Percentiles rank a stretch among this genome's conserved stretches.
Evolutionary conservation across 495 filamentous ascomycete species (phyloP).

Genomic region (Neurospora tetrasperma): DNA sequence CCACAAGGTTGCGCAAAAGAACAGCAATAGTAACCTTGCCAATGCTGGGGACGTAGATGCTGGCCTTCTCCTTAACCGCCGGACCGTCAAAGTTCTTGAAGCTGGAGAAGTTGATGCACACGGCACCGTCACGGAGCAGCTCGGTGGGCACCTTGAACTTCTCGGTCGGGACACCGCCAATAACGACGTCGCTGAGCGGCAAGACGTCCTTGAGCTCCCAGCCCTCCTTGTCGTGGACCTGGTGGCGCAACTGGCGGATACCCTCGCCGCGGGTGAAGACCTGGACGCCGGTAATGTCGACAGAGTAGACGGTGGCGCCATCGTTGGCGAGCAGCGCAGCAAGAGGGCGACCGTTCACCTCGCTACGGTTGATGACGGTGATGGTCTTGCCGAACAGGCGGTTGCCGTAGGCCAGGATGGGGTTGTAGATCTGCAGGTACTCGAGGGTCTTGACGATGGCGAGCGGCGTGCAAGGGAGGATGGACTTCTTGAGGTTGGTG

Average conservation of each 20-base stretch:
- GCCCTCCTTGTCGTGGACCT: conserved; percentile 68
- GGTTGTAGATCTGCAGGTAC: conserved; percentile 90
- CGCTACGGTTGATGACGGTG: conserved; percentile 87
- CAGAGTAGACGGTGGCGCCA: conserved; percentile 86
- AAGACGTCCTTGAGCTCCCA: conserved; percentile 69
- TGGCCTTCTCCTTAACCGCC: conserved; percentile 82
- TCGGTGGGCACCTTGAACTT: conserved; percentile 79
- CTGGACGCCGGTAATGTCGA: conserved; percentile 88
- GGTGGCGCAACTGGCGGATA: conserved; percentile 68
- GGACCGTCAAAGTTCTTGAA: conserved; percentile 83
- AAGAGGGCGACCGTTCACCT: conserved; percentile 88
- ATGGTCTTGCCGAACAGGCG: conserved; percentile 82
- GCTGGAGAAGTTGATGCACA: conserved; percentile 96
- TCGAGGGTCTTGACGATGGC: conserved; percentile 95
- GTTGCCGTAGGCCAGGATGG: conserved; percentile 89
- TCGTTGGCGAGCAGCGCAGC: conserved; percentile 96
- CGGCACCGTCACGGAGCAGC: conserved; percentile 73
- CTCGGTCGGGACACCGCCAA: conserved; percentile 82
- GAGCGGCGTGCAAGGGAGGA: conserved; percentile 90
- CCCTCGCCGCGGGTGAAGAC: conserved; percentile 81
- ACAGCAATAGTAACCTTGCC: conserved; percentile 96
- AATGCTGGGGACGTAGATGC: conserved; percentile 94
- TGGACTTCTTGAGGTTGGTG: conserved; percentile 68
- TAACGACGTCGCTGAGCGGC: conserved; percentile 83
- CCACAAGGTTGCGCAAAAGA: conserved; percentile 77